A percentile compares a stretch with the other conserved stretches of the same genome.
These are phyloP conservation scores for Colletotrichum cuscutae DNA, from an alignment of 2,329 filamentous ascomycete genomes.

Conservation along the genomic window DNA sequence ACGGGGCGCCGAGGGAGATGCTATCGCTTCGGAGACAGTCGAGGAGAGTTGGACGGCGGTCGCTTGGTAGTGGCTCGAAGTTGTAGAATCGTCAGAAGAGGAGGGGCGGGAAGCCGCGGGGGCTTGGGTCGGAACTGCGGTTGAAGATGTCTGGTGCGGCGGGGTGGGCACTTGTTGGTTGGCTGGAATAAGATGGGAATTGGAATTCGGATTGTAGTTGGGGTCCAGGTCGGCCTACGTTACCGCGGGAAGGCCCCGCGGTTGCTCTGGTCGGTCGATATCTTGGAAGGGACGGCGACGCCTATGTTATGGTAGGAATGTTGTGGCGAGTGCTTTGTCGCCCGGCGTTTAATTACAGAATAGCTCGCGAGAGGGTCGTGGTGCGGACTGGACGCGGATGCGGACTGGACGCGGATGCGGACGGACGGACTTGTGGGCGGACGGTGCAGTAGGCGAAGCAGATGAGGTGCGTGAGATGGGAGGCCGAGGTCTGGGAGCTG, in stretches of 20 bases:
- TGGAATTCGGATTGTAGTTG: constrained; percentile 43
- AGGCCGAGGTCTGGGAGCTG: constrained; percentile 26
- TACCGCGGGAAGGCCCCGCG: constrained; percentile 52
- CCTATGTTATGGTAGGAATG: constrained; percentile 24
- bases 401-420: constrained; percentile 5
- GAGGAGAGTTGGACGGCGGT: constrained; percentile 39
- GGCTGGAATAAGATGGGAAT: constrained; percentile 50
- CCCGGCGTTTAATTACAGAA: constrained; percentile 29
- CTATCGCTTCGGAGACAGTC: constrained; percentile 53
- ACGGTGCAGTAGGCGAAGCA: constrained; percentile 13
- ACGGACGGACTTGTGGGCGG: constrained; percentile 11
- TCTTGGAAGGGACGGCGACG: constrained; percentile 5
- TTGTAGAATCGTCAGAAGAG: constrained; percentile 22
- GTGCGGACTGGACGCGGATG: neutral
- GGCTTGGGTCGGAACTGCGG: constrained; percentile 56
- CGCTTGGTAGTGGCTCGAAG: constrained; percentile 36
- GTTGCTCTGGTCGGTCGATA: constrained; percentile 36
- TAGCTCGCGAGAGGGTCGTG: constrained; percentile 2
- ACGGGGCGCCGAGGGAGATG: constrained; percentile 46
- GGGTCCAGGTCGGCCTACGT: constrained; percentile 53
- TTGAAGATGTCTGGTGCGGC: constrained; percentile 60
- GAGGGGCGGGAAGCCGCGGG: constrained; percentile 39
- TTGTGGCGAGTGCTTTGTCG: constrained; percentile 31
- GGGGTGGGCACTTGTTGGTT: constrained; percentile 74
- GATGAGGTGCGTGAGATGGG: constrained; percentile 8